Percentiles rank a stretch among this genome's conserved stretches.
These are phyloP conservation scores for Alternaria panax DNA, from an alignment of 2,329 filamentous ascomycete genomes.

Conservation along the genomic window DNA sequence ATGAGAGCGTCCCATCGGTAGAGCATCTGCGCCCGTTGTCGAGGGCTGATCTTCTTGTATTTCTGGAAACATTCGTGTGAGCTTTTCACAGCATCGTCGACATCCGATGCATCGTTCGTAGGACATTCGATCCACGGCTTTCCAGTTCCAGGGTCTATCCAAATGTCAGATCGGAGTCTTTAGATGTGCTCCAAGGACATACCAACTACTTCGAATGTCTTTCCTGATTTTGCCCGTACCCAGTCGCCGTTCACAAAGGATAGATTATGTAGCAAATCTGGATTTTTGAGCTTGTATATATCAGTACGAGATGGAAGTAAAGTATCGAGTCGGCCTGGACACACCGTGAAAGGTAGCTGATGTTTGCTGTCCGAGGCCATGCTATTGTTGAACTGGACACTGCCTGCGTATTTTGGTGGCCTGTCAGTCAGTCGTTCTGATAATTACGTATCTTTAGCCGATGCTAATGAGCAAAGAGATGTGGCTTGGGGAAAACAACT, in stretches of 20 bases:
- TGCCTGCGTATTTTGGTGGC: not conserved
- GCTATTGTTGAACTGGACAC: not conserved
- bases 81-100: slow-evolving; percentile 65
- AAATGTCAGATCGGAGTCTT: slow-evolving; percentile 15
- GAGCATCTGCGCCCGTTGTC: slow-evolving; percentile 67
- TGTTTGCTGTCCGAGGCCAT: slow-evolving; percentile 41
- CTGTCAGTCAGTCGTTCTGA: not conserved
- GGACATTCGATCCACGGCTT: slow-evolving; percentile 59
- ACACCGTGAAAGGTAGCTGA: slow-evolving; percentile 56
- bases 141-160: slow-evolving; percentile 59
- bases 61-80: slow-evolving; percentile 67
- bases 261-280: slow-evolving; percentile 62
- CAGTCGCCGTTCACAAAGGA: slow-evolving; percentile 64
- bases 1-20: slow-evolving; percentile 72
- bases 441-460: not conserved
- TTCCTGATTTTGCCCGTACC: slow-evolving; percentile 63
- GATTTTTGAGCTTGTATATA: slow-evolving; percentile 58
- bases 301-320: slow-evolving; percentile 8
- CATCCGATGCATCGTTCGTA: slow-evolving; percentile 63
- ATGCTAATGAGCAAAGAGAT: not conserved
- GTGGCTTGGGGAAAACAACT: not conserved
- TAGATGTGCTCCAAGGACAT: slow-evolving; percentile 7
- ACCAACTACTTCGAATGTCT: slow-evolving; percentile 65
- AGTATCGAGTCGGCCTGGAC: not conserved
- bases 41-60: slow-evolving; percentile 67